Base-by-base conservation (phyloP, 1,284 basidiomycete species). In the Apiotrichum sp. region DNA sequence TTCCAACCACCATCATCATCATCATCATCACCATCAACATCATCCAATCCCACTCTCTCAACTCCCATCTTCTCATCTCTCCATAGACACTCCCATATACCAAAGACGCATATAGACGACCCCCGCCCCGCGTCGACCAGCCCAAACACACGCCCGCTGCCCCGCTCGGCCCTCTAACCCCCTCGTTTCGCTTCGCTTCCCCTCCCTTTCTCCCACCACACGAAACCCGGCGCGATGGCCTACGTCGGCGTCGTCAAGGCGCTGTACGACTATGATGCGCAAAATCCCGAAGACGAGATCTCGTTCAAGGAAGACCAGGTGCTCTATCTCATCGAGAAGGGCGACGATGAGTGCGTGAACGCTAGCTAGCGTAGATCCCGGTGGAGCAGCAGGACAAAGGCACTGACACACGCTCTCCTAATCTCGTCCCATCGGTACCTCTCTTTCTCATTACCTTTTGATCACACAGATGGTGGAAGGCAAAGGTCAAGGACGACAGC, bases 211-310 rank as follows among this genome's bases (percentile, higher is more conserved):
- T 29, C 29, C 29, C 29, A 29, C 29, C 29, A 29, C 29, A 29
- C 29, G 3, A 29, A 29, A 33, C n/a, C 35, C 22, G 47, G 22
- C 60, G 46, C 63, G 56, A 77, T 77, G 75, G 69, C 74, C 41
- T 77, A 76, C 65, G 72, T 75, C 56, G 75, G 70, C 46, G 70
- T 76, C 56, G 74, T 67, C 79, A 93, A 90, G 76, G 93, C 89
- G 31, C 85, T 91, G 43, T 99, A 98, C 78, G 93, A 97, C 79
- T 99, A 98, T 71, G 82, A 84, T 14, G 89, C 93, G 6, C 89
- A 95, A 71, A 89, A 90, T 48, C 72, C 75, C 16, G 72, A 76
- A 51, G 95, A 97, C 67, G 96, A 99, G 77, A 83, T 98, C 64
- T 80, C 85, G 36, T 84, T 98, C 71, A 85, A 85, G 68, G 95